Evolutionary conservation across 352 stramenopile species (phyloP), one percentile per base, ranked within the genome.

Genomic region (Thraustotheca clavata): DNA sequence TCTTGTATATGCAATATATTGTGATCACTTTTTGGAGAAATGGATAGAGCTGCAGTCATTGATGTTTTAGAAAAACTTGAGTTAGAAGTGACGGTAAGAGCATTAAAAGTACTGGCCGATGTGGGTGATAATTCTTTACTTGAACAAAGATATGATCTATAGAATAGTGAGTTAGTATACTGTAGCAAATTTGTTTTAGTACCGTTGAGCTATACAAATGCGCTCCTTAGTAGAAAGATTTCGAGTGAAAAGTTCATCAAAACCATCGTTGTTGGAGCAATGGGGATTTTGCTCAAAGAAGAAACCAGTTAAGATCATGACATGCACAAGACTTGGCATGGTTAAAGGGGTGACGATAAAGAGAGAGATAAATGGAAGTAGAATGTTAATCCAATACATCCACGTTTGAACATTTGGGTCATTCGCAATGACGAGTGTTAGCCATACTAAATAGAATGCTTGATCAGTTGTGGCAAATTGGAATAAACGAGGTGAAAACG

Each of bases 391-490:
- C 0, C 68, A 60, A 26, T 72, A 57, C 6, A 72, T 52, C 8
- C 88, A 65, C 2, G 71, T 77, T 22, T 73, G 73, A 31, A 77
- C 76, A 31, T 87, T 75, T 2, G 20, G 35, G 26, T 65, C 57
- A 14, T 65, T 43, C 41, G 38, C 57, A 46, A 65, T 29, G 1
- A 94, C 83, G 8, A 94, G 78, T 0, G 83, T 88, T 52, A 94
- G 74, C 85, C 85, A 94, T 9, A 92, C 81, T 31, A 94, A 70
- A 52, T 94, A 94, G 62, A 94, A 92, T 6, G 83, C 83, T 62
- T 94, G 85, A 0, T 83, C 83, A 54, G 90, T 92, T 7, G 85
- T 94, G 29, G 85, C 80, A 40, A 94, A 89, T 67, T 94, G 85
- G 48, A 94, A 94, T 26, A 92, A 57, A 14, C 81, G 78, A 35